Base-by-base conservation (phyloP, 2,329 filamentous ascomycete species). In the Colletotrichum destructivum region DNA sequence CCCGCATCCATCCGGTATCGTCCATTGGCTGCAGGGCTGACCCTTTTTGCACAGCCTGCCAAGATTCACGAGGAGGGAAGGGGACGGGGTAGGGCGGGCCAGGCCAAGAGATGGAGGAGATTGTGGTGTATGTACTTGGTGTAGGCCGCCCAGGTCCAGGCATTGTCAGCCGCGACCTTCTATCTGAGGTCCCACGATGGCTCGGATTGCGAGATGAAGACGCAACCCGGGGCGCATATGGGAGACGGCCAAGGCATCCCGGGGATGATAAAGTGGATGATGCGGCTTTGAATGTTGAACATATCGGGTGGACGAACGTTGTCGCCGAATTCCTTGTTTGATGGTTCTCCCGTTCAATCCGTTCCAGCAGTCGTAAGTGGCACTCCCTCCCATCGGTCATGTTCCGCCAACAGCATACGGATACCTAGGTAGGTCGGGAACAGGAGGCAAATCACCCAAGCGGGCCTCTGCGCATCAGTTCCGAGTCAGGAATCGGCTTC, bases 31-130 rank as follows among this genome's bases (percentile, higher is more conserved):
- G 65, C 69, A 71, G 65, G 69, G 69, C 47, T 35, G 35, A 46
- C 46, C 69, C 69, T 55, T 42, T 42, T 15, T 46, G 69, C 59
- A 71, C 65, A 51, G 69, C 65, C 69, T 55, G 64, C 59, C 65
- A 71, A 69, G 59, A 44, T 52, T 55, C 57, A 62, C 26, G 56
- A 71, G 51, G 46, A 62, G 35, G 35, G 49, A 44, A 57, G 47
- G 63, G 51, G 44, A 42, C 38, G 62, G 67, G 67, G 56, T 49
- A 70, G 21, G 42, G 61, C 16, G 40, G 64, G 46, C 64, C 47
- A 63, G 47, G 64, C 69, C 59, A 66, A 67, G 52, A 44, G 52
- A 69, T 57, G 57, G 49, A 55, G 55, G 62, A 66, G 40, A 56
- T 44, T 60, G 65, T 54, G 26, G 26, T 31, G 26, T 31, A 31